A percentile compares a stretch with the other conserved stretches of the same genome.
phyloP scores from a whole-genome alignment of 106 monocot genomes.

The Dendrobium catenatum region DNA sequence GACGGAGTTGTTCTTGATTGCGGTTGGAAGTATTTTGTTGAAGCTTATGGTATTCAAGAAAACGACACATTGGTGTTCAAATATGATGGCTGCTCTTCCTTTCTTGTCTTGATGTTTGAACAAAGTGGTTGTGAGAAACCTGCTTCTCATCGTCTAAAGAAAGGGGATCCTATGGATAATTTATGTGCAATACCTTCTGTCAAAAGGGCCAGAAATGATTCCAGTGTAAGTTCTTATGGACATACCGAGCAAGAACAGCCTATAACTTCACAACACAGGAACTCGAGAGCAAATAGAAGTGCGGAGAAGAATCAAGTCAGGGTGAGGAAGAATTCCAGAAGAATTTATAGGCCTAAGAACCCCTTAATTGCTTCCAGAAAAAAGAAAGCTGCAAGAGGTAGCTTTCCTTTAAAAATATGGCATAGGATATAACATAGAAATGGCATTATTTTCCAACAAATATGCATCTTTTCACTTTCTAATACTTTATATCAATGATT shows the following conservation, averaged over 20 bases:
- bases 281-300: not conserved
- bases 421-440: not conserved
- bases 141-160: slow-evolving; percentile 9
- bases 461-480: not conserved
- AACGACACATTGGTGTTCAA: slow-evolving; percentile 24
- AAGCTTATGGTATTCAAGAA: slow-evolving; percentile 16
- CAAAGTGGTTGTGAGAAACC: slow-evolving; percentile 24
- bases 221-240: not conserved
- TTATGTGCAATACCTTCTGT: slow-evolving; percentile 2
- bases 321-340: not conserved
- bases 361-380: not conserved
- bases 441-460: not conserved
- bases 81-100: slow-evolving; percentile 18
- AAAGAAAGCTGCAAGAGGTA: not conserved
- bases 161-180: slow-evolving; percentile 9
- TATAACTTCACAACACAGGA: not conserved
- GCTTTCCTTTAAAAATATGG: not conserved
- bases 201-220: not conserved
- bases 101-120: slow-evolving; percentile 25
- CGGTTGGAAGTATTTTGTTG: slow-evolving; percentile 28
- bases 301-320: not conserved
- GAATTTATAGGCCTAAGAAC: not conserved
- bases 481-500: not conserved
- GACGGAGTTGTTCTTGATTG: slow-evolving; percentile 12
- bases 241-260: not conserved